These are phyloP conservation scores for Aspergillus eucalypticola DNA, from an alignment of 2,329 filamentous ascomycete genomes.

Conservation along the genomic window DNA sequence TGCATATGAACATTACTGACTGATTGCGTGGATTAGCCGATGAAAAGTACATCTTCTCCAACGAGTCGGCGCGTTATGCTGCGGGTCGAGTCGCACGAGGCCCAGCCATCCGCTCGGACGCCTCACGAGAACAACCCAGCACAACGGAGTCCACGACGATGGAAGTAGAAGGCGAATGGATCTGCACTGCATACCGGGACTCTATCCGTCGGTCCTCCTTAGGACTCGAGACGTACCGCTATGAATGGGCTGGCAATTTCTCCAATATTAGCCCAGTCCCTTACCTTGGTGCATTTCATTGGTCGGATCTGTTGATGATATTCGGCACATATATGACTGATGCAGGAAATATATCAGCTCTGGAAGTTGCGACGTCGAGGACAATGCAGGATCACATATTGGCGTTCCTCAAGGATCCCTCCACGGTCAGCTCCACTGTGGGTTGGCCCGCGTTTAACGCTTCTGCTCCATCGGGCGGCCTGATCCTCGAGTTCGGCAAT, in stretches of 20 bases:
- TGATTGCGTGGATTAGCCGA: slow-evolving; percentile 17
- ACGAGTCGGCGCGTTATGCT: slow-evolving; percentile 11
- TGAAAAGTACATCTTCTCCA: slow-evolving; percentile 30
- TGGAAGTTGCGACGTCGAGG: slow-evolving; percentile 22
- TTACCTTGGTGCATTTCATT: slow-evolving; percentile 49
- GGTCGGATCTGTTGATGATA: slow-evolving; percentile 26
- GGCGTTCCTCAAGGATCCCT: slow-evolving; percentile 24
- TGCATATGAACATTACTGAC: too few species aligned
- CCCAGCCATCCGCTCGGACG: slow-evolving; percentile 21
- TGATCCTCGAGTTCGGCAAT: slow-evolving; percentile 6
- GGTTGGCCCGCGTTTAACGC: slow-evolving; percentile 18
- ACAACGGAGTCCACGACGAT: slow-evolving; percentile 13
- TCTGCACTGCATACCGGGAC: slow-evolving; percentile 13
- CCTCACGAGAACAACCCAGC: slow-evolving; percentile 17
- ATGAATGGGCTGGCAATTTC: slow-evolving; percentile 43
- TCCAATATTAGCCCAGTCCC: slow-evolving; percentile 40
- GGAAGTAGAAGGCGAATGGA: slow-evolving; percentile 6
- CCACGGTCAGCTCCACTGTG: neutral
- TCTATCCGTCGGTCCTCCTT: slow-evolving; percentile 6
- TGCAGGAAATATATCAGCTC: slow-evolving; percentile 3
- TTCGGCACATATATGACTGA: slow-evolving; percentile 22
- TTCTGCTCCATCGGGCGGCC: slow-evolving; percentile 18
- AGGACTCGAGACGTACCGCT: slow-evolving; percentile 40
- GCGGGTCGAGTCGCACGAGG: slow-evolving; percentile 10
- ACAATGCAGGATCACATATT: slow-evolving; percentile 27